Base-by-base conservation (phyloP, 2,329 filamentous ascomycete species). In the Cryphonectria radicalis region DNA sequence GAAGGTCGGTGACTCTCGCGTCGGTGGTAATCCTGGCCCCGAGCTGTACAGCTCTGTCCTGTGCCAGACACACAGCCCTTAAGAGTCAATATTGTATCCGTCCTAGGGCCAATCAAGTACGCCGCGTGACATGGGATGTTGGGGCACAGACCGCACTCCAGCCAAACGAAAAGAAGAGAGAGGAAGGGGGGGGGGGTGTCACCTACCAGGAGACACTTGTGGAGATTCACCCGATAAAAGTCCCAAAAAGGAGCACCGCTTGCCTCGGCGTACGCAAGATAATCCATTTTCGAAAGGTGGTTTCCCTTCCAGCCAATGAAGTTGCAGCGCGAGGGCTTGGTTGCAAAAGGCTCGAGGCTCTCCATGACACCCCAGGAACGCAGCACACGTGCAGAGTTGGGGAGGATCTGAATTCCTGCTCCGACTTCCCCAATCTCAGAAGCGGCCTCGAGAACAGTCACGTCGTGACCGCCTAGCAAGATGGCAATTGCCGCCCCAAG, bases 291-390 rank as follows among this genome's bases (percentile, higher is more conserved):
- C 0, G 83, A 84, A 10, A 89, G 79, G 25, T 77, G 74, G 37
- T 86, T 81, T 4, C 87, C 86, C 69, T 86, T 87, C 86, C 86
- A 88, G 1, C 84, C 82, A 42, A 85, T 76, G 77, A 88, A 87
- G 69, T 87, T 87, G 74, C 78, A 83, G 69, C 77, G 80, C 70
- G 76, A 78, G 4, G 78, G 86, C 78, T 74, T 78, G 8, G 83
- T 87, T 70, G 80, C 83, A 74, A 78, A 77, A 28, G 76, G 77
- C 4, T 77, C 77, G 3, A 88, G 76, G 1, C 74, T 75, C 0
- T 82, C 78, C 69, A 82, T 81, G 3, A 88, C 77, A 0, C 86
- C 86, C 86, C 85, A 84, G 50, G 84, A 78, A 14, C 83, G 81
- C 3, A 88, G 79, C 0, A 88, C 78, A 5, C 83, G 82, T 35